A percentile compares a stretch with the other conserved stretches of the same genome.
phyloP scores from a whole-genome alignment of 2,329 filamentous ascomycete species.

The Venturia nashicola region DNA sequence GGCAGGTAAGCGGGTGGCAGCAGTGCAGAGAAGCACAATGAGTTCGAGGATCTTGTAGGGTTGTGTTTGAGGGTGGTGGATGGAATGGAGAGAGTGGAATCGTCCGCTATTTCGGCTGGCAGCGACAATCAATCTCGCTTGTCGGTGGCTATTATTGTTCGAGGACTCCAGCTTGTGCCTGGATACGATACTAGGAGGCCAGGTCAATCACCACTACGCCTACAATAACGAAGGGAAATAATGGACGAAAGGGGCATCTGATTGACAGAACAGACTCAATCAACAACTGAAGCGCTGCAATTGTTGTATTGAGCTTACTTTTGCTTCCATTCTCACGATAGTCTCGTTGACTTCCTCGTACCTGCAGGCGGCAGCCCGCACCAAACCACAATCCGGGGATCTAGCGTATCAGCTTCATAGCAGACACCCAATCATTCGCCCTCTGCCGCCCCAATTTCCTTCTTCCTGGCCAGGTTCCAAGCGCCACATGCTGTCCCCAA shows the following conservation, averaged over 20 bases:
- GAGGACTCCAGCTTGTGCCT: too few species aligned
- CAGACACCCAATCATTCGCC: neutral
- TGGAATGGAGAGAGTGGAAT: too few species aligned
- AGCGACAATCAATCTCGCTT: neutral
- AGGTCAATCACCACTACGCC: neutral
- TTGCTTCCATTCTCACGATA: too few species aligned
- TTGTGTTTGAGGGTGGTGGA: neutral
- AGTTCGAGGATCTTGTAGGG: neutral
- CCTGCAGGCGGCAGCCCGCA: too few species aligned
- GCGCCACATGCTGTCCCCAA: neutral
- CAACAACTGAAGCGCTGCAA: too few species aligned
- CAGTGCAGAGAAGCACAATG: neutral
- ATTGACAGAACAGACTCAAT: too few species aligned
- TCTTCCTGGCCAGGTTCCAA: neutral
- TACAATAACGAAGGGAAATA: too few species aligned
- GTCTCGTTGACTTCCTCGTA: too few species aligned
- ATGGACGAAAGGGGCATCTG: too few species aligned
- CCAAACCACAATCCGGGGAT: neutral
- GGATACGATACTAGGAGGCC: neutral
- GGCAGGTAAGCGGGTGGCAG: neutral
- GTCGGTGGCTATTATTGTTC: neutral
- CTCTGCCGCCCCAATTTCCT: neutral
- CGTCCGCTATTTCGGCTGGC: neutral
- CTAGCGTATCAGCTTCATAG: neutral
- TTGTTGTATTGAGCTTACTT: too few species aligned